phyloP scores from a whole-genome alignment of 2,329 filamentous ascomycete genomes.

The Cercospora canescens region DNA sequence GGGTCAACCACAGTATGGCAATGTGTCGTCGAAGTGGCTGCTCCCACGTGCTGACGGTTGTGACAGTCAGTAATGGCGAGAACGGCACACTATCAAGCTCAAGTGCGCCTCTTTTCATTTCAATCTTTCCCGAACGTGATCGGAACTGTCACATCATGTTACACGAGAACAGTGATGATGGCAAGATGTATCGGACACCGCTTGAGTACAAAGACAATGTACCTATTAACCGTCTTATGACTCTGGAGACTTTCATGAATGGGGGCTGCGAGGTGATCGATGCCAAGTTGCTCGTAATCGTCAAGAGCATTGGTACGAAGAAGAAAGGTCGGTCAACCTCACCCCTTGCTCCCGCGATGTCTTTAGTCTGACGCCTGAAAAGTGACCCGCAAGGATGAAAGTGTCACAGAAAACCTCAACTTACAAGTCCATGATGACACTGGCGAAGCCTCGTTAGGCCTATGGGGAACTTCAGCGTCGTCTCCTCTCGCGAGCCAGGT shows the following conservation, averaged over 20 bases:
- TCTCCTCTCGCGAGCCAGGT: conserved; percentile 23
- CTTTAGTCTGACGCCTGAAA: conserved; percentile 8
- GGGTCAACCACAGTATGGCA: conserved; percentile 51
- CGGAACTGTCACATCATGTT: conserved; percentile 56
- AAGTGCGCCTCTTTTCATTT: conserved; percentile 52
- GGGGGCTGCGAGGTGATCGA: conserved; percentile 56
- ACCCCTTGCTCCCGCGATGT: not conserved
- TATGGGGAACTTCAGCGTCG: conserved; percentile 54
- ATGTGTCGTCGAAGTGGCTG: not conserved
- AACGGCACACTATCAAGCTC: conserved; percentile 42
- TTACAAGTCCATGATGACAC: conserved; percentile 61
- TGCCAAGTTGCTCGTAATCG: conserved; percentile 57
- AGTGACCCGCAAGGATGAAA: conserved; percentile 52
- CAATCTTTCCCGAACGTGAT: conserved; percentile 60
- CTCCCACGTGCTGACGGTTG: not conserved
- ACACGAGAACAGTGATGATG: conserved; percentile 50
- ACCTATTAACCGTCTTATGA: conserved; percentile 54
- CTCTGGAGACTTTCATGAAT: conserved; percentile 55
- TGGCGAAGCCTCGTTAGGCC: conserved; percentile 52
- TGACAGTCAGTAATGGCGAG: conserved; percentile 48
- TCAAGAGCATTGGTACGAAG: conserved; percentile 57
- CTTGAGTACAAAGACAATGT: conserved; percentile 43
- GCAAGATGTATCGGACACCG: conserved; percentile 48
- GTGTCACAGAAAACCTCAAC: conserved; percentile 49
- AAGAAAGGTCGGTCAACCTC: conserved; percentile 43